Conservation (phyloP, 1,284 basidiomycete genomes). For the Moesziomyces aphidis region DNA sequence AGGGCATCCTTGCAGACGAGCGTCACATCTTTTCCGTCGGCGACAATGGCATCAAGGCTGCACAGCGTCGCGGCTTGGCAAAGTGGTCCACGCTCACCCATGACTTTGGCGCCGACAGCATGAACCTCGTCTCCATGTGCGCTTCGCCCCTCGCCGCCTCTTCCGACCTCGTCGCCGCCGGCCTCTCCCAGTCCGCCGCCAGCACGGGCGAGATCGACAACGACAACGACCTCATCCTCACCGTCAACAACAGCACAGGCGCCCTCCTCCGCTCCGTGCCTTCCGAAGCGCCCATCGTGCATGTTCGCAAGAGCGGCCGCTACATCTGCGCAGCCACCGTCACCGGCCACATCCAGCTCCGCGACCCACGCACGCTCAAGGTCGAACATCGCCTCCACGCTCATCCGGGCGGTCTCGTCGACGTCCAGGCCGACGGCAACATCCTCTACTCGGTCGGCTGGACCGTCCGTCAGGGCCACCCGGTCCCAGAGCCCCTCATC, state of each 20-base stretch:
- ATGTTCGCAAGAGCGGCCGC: conserved; percentile 56
- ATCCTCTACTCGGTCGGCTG: conserved; percentile 65
- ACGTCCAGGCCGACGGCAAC: conserved; percentile 64
- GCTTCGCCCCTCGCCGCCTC: conserved; percentile 55
- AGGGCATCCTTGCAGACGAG: conserved; percentile 66
- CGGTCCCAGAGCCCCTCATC: conserved; percentile 89
- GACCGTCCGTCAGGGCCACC: conserved; percentile 77
- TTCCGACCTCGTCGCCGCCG: conserved; percentile 63
- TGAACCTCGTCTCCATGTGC: conserved; percentile 62
- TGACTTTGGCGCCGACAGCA: conserved; percentile 32
- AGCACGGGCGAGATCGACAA: conserved; percentile 42
- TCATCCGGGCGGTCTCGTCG: conserved; percentile 67
- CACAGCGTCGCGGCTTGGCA: conserved; percentile 67
- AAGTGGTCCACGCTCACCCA: conserved; percentile 63
- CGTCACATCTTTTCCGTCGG: conserved; percentile 67
- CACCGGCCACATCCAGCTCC: conserved; percentile 63
- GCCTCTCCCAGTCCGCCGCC: conserved; percentile 44
- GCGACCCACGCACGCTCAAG: conserved; percentile 62
- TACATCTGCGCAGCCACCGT: conserved; percentile 56
- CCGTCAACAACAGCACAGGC: conserved; percentile 60
- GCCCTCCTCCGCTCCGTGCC: conserved; percentile 52
- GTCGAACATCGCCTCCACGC: conserved; percentile 63
- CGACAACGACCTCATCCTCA: conserved; percentile 55
- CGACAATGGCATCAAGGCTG: conserved; percentile 67
- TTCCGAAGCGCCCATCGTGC: conserved; percentile 61